Evolutionary conservation across 108 stramenopile genomes (phyloP).

Genomic region (Pseudonitzschia delicatissima): DNA sequence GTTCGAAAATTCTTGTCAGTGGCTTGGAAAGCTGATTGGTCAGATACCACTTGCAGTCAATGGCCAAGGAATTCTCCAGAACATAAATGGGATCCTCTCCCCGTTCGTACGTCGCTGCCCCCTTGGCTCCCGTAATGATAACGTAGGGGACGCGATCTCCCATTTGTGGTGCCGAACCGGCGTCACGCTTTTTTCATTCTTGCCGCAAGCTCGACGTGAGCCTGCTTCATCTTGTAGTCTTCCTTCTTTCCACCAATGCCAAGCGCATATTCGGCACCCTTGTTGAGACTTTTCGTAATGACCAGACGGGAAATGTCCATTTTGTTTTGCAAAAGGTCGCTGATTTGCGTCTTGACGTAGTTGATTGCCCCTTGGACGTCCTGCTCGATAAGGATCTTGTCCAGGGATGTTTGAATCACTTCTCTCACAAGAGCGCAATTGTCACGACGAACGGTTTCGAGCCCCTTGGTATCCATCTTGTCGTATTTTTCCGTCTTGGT

Average conservation of each 20-base stretch:
- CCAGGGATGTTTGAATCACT: slow-evolving; percentile 94
- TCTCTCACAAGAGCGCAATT: slow-evolving; percentile 97
- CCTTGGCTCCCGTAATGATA: slow-evolving; percentile 95
- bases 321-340: slow-evolving; percentile 97
- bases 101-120: slow-evolving; percentile 92
- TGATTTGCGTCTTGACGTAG: slow-evolving; percentile 91
- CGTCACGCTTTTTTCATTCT: slow-evolving; percentile 96
- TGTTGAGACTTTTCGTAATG: slow-evolving; percentile 97
- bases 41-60: slow-evolving; percentile 97
- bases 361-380: slow-evolving; percentile 88
- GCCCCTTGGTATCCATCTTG: slow-evolving; percentile 99
- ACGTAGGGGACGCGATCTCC: slow-evolving; percentile 99
- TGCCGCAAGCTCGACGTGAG: slow-evolving; percentile 98
- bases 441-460: slow-evolving; percentile 99
- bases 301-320: slow-evolving; percentile 98
- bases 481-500: slow-evolving; percentile 94
- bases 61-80: slow-evolving; percentile 94
- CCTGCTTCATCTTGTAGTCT: slow-evolving; percentile 95
- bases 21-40: slow-evolving; percentile 96
- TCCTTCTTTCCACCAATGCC: slow-evolving; percentile 90
- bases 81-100: slow-evolving; percentile 98
- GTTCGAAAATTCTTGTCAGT: slow-evolving; percentile 96
- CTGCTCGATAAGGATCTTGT: slow-evolving; percentile 95
- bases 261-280: slow-evolving; percentile 91
- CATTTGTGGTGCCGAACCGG: slow-evolving; percentile 97